Evolutionary conservation across 2,329 filamentous ascomycete species (phyloP).

Genomic region (Pseudocercospora eumusae): DNA sequence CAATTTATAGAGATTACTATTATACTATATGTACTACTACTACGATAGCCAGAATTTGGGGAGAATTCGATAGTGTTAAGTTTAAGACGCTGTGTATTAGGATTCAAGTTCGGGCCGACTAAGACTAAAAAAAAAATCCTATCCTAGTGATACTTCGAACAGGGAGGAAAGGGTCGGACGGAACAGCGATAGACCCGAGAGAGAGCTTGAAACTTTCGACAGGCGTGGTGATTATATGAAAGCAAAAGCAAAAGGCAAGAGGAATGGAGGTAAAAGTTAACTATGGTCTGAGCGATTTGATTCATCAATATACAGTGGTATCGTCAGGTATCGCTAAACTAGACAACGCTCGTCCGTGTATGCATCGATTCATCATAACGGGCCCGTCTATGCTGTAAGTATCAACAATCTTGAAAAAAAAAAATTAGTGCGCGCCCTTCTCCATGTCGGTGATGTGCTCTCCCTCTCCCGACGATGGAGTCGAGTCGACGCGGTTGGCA

Average conservation of each 20-base stretch:
- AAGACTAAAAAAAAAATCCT: too few species aligned
- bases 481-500: slow-evolving; percentile 18
- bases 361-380: slow-evolving; percentile 8
- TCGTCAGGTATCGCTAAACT: slow-evolving; percentile 4
- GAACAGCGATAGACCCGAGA: not conserved
- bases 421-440: not conserved
- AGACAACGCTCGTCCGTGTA: slow-evolving; percentile 7
- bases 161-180: not conserved
- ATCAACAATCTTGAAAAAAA: not conserved
- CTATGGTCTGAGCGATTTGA: not conserved
- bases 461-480: slow-evolving; percentile 1
- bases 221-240: too few species aligned
- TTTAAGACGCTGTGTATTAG: too few species aligned
- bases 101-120: not conserved
- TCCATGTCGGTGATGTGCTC: not conserved
- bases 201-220: too few species aligned
- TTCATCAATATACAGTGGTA: slow-evolving; percentile 16
- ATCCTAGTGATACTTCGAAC: too few species aligned
- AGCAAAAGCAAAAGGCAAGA: too few species aligned
- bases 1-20: too few species aligned
- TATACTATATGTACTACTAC: too few species aligned
- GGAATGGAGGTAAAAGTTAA: not conserved
- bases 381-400: slow-evolving; percentile 6
- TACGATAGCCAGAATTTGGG: too few species aligned
- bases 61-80: too few species aligned